Evolutionary conservation across 2,329 filamentous ascomycete genomes (phyloP).

Genomic region (Neonectria ditissima): DNA sequence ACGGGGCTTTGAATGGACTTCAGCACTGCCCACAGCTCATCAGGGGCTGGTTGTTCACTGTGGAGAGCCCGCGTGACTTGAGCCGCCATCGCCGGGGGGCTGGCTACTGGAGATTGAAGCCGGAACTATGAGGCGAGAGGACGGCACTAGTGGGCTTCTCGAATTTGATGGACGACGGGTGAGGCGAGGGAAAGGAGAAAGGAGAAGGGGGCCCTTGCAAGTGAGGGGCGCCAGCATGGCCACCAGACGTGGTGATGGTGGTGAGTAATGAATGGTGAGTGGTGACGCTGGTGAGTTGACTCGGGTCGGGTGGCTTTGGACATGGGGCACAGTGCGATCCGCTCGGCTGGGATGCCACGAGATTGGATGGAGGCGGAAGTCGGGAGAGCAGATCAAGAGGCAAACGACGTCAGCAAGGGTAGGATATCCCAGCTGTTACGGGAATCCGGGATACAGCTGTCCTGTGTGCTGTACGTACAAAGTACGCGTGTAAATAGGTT

Average conservation of each 20-base stretch:
- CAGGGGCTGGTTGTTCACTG: conserved; percentile 34
- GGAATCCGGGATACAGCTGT: no score
- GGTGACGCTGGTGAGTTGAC: conserved; percentile 2
- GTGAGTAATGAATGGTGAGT: conserved; percentile 2
- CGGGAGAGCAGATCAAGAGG: conserved; percentile 20
- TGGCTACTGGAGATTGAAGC: conserved; percentile 26
- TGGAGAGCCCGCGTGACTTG: conserved; percentile 40
- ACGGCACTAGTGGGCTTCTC: conserved; percentile 40
- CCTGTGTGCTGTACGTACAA: neutral
- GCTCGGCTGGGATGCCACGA: conserved; percentile 26
- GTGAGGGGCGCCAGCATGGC: neutral
- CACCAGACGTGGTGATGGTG: conserved; percentile 4
- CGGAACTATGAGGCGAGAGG: conserved; percentile 28
- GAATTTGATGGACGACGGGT: conserved; percentile 39
- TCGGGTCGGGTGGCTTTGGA: conserved; percentile 1
- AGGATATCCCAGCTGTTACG: neutral
- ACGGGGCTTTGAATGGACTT: conserved; percentile 1
- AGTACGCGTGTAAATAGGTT: neutral
- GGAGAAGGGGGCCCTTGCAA: conserved; percentile 9
- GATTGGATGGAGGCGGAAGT: conserved; percentile 26
- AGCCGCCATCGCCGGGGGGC: conserved; percentile 45
- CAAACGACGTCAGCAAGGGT: conserved; percentile 4
- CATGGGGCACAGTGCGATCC: conserved; percentile 32
- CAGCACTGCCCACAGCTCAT: conserved; percentile 13
- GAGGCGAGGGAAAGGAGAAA: conserved; percentile 24